These are phyloP conservation scores for Penicillium sp. DNA, from an alignment of 2,329 filamentous ascomycete genomes.

Conservation along the genomic window DNA sequence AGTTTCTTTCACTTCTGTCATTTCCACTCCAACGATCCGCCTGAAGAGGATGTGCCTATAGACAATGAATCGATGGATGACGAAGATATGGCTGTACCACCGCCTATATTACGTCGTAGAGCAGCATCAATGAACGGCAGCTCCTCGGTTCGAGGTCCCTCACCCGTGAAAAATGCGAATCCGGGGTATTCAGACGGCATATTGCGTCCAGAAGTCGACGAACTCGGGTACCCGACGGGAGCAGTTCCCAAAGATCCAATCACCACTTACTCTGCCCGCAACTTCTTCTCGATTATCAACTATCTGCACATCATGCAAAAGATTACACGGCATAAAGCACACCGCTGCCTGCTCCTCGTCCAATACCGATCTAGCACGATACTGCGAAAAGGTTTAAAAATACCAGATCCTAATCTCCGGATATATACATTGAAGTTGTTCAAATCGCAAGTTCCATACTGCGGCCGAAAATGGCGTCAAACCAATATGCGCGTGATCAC, in stretches of 20 bases:
- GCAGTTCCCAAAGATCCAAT: constrained; percentile 68
- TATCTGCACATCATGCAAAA: constrained; percentile 96
- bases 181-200: constrained; percentile 23
- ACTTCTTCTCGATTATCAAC: constrained; percentile 94
- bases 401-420: constrained; percentile 80
- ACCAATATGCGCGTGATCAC: constrained; percentile 99
- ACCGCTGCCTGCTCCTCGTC: constrained; percentile 88
- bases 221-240: constrained; percentile 73
- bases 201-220: constrained; percentile 65
- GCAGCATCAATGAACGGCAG: constrained; percentile 34
- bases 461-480: constrained; percentile 95
- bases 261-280: constrained; percentile 85
- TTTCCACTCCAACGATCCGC: constrained; percentile 59
- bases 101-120: constrained; percentile 68
- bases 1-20: constrained; percentile 94
- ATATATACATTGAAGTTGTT: constrained; percentile 97
- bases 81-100: constrained; percentile 75
- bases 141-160: constrained; percentile 23
- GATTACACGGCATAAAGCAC: constrained; percentile 91
- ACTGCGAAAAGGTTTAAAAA: constrained; percentile 83
- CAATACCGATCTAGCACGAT: constrained; percentile 94
- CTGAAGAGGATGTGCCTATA: constrained; percentile 31
- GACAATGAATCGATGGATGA: constrained; percentile 35
- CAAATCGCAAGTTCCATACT: constrained; percentile 98
- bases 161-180: constrained; percentile 22